Percentiles rank a stretch among this genome's conserved stretches.
Evolutionary conservation across 192 early-diverging fungal species (phyloP).

Genomic region (Linnemannia zychae): DNA sequence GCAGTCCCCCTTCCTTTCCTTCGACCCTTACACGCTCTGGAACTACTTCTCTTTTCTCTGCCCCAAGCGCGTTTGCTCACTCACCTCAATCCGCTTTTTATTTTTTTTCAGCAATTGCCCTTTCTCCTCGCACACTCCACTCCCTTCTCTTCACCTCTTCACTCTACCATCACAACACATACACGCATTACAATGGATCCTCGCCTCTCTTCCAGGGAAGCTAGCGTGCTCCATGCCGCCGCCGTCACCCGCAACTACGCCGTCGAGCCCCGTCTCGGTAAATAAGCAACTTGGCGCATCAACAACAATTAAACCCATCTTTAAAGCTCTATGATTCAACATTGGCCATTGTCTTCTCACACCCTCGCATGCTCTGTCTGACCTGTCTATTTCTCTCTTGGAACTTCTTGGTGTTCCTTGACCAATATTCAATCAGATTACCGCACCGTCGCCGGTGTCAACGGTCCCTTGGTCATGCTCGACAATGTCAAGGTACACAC

Average conservation of each 20-base stretch:
- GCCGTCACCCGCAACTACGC: conserved; percentile 91
- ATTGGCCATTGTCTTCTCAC: neutral
- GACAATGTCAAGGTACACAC: conserved; percentile 94
- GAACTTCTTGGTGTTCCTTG: neutral
- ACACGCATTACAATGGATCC: conserved; percentile 43
- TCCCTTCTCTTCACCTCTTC: neutral
- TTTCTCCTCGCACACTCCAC: neutral
- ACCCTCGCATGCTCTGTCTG: neutral
- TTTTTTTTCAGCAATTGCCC: conserved; percentile 2
- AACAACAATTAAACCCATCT: conserved; percentile 4
- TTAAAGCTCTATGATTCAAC: conserved; percentile 10
- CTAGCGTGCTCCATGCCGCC: conserved; percentile 84
- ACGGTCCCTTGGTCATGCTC: conserved; percentile 98
- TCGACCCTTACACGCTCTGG: neutral
- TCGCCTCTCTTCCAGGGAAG: conserved; percentile 68
- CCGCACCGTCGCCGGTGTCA: conserved; percentile 96
- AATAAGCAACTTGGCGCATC: conserved; percentile 7
- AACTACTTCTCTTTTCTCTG: neutral
- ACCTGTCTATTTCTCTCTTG: neutral
- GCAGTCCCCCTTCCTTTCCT: neutral
- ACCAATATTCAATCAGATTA: conserved; percentile 78
- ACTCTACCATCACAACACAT: conserved; percentile 4
- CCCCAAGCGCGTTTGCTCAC: conserved; percentile 8
- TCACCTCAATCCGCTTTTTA: neutral
- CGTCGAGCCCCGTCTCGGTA: conserved; percentile 90